Percentiles rank a stretch among this genome's conserved stretches.
These are phyloP conservation scores for Rubia peregrina DNA, from an alignment of 305 asterid genomes.

Conservation along the genomic window DNA sequence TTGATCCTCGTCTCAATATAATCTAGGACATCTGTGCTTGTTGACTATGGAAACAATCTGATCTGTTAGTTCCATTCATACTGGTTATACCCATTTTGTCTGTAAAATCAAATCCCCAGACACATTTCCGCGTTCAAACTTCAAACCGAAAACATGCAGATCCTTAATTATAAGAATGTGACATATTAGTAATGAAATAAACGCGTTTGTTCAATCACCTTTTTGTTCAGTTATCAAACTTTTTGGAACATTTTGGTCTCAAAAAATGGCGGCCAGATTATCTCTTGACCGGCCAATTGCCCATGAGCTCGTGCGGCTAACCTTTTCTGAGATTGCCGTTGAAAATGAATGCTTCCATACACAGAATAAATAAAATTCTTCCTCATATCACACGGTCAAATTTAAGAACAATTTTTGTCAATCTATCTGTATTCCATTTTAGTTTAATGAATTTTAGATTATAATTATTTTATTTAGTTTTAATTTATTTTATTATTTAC, in stretches of 20 bases:
- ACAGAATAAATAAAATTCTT: not conserved
- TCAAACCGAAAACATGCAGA: not conserved
- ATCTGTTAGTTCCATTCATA: too few relatives aligned
- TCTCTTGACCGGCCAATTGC: not conserved
- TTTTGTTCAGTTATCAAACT: slow-evolving; percentile 6
- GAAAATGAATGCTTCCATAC: not conserved
- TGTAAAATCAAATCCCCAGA: not conserved
- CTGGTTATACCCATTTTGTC: too few relatives aligned
- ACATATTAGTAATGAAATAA: not conserved
- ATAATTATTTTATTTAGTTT: too few relatives aligned
- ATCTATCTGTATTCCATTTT: too few relatives aligned
- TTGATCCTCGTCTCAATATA: too few relatives aligned
- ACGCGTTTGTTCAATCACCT: slow-evolving; percentile 20
- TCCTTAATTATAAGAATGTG: not conserved
- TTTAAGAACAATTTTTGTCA: not conserved
- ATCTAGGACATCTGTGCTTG: too few relatives aligned
- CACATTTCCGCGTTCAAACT: slow-evolving; percentile 4
- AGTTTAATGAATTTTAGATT: too few relatives aligned
- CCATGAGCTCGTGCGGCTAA: slow-evolving; percentile 6
- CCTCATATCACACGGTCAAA: not conserved
- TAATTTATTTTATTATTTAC: too few relatives aligned
- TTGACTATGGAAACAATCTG: too few relatives aligned
- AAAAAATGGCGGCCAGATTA: slow-evolving; percentile 13
- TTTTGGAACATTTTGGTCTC: not conserved
- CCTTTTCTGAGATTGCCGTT: not conserved